Conservation (phyloP, 1,284 basidiomycete genomes). For the Hemileccinum hortonii region DNA sequence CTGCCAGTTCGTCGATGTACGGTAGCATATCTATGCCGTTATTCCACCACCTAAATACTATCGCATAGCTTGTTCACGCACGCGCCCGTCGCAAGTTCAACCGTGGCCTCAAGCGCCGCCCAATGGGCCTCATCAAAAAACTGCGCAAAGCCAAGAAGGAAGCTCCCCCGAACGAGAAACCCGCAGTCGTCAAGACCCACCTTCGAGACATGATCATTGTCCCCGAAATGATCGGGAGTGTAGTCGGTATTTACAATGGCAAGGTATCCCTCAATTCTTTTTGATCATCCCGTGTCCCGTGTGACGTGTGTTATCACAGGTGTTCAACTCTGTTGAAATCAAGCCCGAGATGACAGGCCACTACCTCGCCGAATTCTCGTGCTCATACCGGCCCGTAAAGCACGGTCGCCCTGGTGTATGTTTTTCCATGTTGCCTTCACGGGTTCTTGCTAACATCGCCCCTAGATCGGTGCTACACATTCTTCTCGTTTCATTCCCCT, state of each 20-base stretch:
- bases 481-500: constrained; percentile 58
- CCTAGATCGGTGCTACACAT: constrained; percentile 91
- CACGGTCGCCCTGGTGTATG: constrained; percentile 96
- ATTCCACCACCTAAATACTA: constrained; percentile 5
- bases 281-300: neutral
- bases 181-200: constrained; percentile 98
- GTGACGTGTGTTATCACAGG: constrained; percentile 43
- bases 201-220: constrained; percentile 99
- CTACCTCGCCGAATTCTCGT: constrained; percentile 95
- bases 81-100: constrained; percentile 99
- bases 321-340: constrained; percentile 97
- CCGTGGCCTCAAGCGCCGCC: constrained; percentile 97
- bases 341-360: constrained; percentile 99
- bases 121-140: constrained; percentile 99
- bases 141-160: constrained; percentile 99
- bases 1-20: constrained; percentile 72
- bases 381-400: constrained; percentile 98
- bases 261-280: constrained; percentile 57
- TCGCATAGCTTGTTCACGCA: constrained; percentile 89
- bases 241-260: constrained; percentile 97
- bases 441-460: constrained; percentile 7
- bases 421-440: constrained; percentile 1
- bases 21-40: constrained; percentile 20
- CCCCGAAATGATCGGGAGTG: constrained; percentile 99
- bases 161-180: constrained; percentile 97